Percentiles rank a stretch among this genome's conserved stretches.
These are phyloP conservation scores for Globisporangium paddicum DNA, from an alignment of 352 stramenopile species.

Conservation along the genomic window DNA sequence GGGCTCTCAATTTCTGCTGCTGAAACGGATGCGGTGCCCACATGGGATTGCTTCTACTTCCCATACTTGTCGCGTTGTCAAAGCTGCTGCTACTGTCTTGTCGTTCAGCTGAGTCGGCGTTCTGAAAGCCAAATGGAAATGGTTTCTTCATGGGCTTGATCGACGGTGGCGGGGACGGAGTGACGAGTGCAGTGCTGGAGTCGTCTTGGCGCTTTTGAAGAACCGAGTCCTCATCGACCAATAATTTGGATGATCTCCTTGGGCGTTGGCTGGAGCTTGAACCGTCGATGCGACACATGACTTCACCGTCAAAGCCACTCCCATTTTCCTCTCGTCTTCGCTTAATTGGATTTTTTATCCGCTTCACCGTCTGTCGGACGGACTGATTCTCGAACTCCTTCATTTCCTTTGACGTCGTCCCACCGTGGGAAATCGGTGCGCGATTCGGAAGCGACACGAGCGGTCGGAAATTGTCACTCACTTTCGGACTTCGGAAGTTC, in stretches of 20 bases:
- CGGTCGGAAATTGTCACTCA: slow-evolving; percentile 73
- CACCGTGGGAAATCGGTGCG: slow-evolving; percentile 1
- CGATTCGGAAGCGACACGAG: slow-evolving; percentile 22
- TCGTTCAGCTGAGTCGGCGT: background rate
- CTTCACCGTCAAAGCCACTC: slow-evolving; percentile 68
- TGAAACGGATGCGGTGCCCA: slow-evolving; percentile 12
- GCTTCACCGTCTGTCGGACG: slow-evolving; percentile 33
- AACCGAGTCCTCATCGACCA: background rate
- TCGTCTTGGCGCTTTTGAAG: background rate
- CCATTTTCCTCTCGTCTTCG: slow-evolving; percentile 43
- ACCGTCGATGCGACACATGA: slow-evolving; percentile 44
- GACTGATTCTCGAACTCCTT: slow-evolving; percentile 45
- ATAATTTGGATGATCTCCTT: background rate
- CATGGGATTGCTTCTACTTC: slow-evolving; percentile 11
- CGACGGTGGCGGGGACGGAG: background rate
- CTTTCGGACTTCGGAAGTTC: slow-evolving; percentile 74
- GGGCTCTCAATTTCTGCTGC: slow-evolving; percentile 10
- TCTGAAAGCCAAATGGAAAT: slow-evolving; percentile 4
- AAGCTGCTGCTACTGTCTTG: background rate
- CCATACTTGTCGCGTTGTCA: background rate
- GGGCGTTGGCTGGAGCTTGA: slow-evolving; percentile 11
- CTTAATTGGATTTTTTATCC: slow-evolving; percentile 49
- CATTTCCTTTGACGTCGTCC: slow-evolving; percentile 20
- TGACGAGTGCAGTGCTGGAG: background rate
- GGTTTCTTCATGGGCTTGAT: slow-evolving; percentile 8